A percentile compares a stretch with the other conserved stretches of the same genome.
Evolutionary conservation across 2,329 filamentous ascomycete genomes (phyloP).

Genomic region (Trichoderma breve): DNA sequence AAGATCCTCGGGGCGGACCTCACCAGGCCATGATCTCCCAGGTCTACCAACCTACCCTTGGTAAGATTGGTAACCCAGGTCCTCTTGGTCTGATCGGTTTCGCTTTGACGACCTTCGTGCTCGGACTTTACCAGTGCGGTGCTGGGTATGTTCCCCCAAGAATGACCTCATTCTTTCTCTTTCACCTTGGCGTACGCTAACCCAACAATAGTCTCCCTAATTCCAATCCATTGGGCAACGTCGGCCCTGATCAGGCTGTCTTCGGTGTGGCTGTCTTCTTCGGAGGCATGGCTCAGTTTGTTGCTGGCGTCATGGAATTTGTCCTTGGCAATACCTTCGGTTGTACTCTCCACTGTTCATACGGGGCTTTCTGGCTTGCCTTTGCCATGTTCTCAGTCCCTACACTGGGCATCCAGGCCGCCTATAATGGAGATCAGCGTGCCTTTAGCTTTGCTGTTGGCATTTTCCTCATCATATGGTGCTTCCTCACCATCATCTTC

Average conservation of each 20-base stretch:
- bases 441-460: conserved; percentile 52
- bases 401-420: conserved; percentile 48
- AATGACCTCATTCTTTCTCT: background rate
- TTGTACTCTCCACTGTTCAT: conserved; percentile 59
- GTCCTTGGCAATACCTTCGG: conserved; percentile 61
- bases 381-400: conserved; percentile 56
- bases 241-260: conserved; percentile 38
- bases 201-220: conserved; percentile 31
- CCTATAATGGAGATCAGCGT: conserved; percentile 40
- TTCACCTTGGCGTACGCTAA: background rate
- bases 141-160: conserved; percentile 41
- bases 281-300: conserved; percentile 65
- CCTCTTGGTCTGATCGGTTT: conserved; percentile 62
- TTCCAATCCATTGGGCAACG: conserved; percentile 33
- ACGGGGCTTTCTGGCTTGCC: conserved; percentile 61
- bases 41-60: conserved; percentile 34
- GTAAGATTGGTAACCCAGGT: conserved; percentile 58
- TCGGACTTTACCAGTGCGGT: conserved; percentile 48
- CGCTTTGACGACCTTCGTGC: conserved; percentile 62
- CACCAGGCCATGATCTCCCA: conserved; percentile 38
- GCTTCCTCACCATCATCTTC: conserved; percentile 57
- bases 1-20: conserved; percentile 23
- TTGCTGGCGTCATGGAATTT: conserved; percentile 60
- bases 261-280: conserved; percentile 46
- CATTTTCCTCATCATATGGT: conserved; percentile 59